A percentile compares a stretch with the other conserved stretches of the same genome.
These are phyloP conservation scores for Geotrichum bryndzae DNA, from an alignment of 1,139 yeast species.

Conservation along the genomic window DNA sequence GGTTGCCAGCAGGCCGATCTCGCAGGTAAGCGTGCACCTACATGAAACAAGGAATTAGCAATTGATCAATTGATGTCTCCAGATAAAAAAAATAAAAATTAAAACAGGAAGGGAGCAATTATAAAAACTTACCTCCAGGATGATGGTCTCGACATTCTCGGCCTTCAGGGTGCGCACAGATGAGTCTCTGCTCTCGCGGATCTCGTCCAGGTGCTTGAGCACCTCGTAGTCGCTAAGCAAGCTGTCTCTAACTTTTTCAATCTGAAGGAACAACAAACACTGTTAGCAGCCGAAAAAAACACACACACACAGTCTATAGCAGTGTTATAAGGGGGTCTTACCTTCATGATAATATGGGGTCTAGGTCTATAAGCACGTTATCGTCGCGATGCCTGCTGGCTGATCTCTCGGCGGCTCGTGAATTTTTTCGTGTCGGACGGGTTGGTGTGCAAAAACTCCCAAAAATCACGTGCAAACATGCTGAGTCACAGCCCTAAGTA, in stretches of 20 bases:
- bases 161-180: slow-evolving; percentile 27
- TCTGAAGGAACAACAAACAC: slow-evolving; percentile 25
- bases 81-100: slow-evolving; percentile 33
- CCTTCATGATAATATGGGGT: slow-evolving; percentile 10
- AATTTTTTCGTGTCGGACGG: not conserved
- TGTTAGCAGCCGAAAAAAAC: not conserved
- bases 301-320: no score
- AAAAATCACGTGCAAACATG: slow-evolving; percentile 2
- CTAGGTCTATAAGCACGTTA: not conserved
- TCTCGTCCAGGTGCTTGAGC: slow-evolving; percentile 48
- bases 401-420: not conserved
- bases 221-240: slow-evolving; percentile 73
- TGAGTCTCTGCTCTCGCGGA: slow-evolving; percentile 42
- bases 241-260: slow-evolving; percentile 49
- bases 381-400: not conserved
- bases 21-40: slow-evolving; percentile 43
- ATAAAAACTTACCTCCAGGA: slow-evolving; percentile 45
- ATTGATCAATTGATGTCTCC: slow-evolving; percentile 19
- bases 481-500: slow-evolving; percentile 12
- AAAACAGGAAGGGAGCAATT: not conserved
- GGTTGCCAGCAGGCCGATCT: slow-evolving; percentile 42
- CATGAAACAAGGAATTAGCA: not conserved
- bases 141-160: slow-evolving; percentile 52
- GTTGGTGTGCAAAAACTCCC: not conserved
- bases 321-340: not conserved